phyloP scores from a whole-genome alignment of 192 early-diverging fungal genomes.

The Podila horticola region DNA sequence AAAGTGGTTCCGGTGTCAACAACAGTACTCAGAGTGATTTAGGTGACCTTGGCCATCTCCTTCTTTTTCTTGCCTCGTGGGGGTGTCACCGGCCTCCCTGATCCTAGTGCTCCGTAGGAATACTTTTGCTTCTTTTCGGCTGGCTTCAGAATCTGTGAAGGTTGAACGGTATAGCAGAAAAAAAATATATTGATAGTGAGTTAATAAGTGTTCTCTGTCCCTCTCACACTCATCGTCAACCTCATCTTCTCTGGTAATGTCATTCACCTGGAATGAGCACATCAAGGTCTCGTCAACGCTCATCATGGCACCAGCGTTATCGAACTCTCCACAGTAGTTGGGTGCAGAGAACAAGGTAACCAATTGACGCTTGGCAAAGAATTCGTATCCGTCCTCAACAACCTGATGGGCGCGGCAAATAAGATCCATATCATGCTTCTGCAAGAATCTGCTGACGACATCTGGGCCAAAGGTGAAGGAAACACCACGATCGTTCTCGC shows the following conservation, averaged over 20 bases:
- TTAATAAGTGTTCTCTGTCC: too few relatives aligned
- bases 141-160: constrained; percentile 88
- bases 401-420: constrained; percentile 99
- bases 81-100: constrained; percentile 77
- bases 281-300: constrained; percentile 86
- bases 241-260: background rate
- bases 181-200: too few relatives aligned
- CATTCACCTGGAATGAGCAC: constrained; percentile 82
- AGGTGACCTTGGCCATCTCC: constrained; percentile 45
- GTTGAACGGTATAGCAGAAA: too few relatives aligned
- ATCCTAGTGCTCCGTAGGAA: constrained; percentile 68
- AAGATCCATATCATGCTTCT: constrained; percentile 97
- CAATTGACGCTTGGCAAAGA: constrained; percentile 95
- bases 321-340: constrained; percentile 95
- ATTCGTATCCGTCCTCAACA: constrained; percentile 98
- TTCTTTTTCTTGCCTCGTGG: constrained; percentile 77
- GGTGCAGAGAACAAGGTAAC: constrained; percentile 97
- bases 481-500: constrained; percentile 96
- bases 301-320: constrained; percentile 92
- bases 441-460: constrained; percentile 89
- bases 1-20: constrained; percentile 5
- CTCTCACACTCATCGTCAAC: too few relatives aligned
- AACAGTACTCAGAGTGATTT: constrained; percentile 1
- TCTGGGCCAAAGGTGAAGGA: constrained; percentile 97
- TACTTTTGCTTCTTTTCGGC: constrained; percentile 93